Evolutionary conservation across 2,329 filamentous ascomycete species (phyloP), one percentile per base, ranked within the genome.

Genomic region (Chaetomium sp.): DNA sequence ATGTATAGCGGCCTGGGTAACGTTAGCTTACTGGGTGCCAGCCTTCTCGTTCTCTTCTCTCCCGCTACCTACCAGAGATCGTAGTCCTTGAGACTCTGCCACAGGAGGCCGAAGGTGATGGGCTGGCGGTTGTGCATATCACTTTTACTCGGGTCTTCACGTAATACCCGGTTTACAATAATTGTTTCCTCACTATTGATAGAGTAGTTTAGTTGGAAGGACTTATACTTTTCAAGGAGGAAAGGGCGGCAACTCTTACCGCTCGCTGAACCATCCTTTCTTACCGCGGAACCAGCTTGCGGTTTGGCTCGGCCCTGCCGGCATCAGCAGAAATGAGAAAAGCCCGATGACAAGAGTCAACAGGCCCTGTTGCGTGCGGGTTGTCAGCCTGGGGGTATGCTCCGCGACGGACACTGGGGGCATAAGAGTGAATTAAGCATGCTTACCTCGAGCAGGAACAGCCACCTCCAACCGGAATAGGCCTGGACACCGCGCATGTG

Each of bases 81-180:
- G 54, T 76, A 82, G 59, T 84, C 82, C 4, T 69, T 71, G 0
- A 83, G 66, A 4, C 76, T 76, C 34, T 78, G 67, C 75, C 77
- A 81, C 1, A 84, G 72, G 1, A 75, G 68, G 3, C 66, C 69
- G 0, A 71, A 72, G 0, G 77, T 79, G 37, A 85, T 76, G 0
- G 77, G 75, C 64, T 84, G 71, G 5, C 81, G 75, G 59, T 84
- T 84, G 64, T 84, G 79, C 79, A 85, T 83, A 51, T 76, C 75
- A 53, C 78, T 77, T 63, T 82, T 82, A 45, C 73, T 76, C 0
- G 81, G 82, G 54, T 85, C 83, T 45, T 86, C 83, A 1, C 83
- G 77, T 6, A 77, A 62, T 7, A 76, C 68, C 1, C 84, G 73
- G 61, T 85, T 86, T 41, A 85, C 79, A 2, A 86, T 74, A 55